Evolutionary conservation across 1,139 yeast species (phyloP).

Genomic region (Scheffersomyces segobiensis): DNA sequence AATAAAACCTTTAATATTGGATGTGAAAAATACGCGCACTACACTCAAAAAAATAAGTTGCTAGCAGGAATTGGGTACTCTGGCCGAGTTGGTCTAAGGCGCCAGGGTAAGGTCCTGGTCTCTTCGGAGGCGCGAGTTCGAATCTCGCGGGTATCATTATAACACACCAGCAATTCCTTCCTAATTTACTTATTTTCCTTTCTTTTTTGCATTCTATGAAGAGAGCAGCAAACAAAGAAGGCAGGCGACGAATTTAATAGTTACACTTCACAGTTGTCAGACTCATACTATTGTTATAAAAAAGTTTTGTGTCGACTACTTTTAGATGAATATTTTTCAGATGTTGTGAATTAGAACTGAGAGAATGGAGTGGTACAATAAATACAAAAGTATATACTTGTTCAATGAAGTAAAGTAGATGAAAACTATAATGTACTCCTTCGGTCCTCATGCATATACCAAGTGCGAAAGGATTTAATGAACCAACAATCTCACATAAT

Average conservation of each 20-base stretch:
- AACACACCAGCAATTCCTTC: conserved; percentile 20
- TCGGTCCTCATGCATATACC: not conserved
- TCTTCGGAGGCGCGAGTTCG: conserved; percentile 61
- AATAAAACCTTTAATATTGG: too few relatives aligned
- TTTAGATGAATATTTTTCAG: not conserved
- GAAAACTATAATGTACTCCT: not conserved
- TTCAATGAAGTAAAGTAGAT: not conserved
- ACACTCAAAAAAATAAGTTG: not conserved
- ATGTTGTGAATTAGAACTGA: not conserved
- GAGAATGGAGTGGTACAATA: not conserved
- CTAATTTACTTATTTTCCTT: conserved; percentile 12
- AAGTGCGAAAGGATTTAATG: not conserved
- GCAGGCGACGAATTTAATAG: too few relatives aligned
- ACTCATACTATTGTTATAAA: too few relatives aligned
- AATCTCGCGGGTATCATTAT: conserved; percentile 54
- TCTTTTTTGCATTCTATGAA: conserved; percentile 4
- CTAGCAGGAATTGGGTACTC: conserved; percentile 42
- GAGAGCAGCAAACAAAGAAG: not conserved
- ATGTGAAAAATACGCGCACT: not conserved
- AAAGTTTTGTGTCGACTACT: not conserved
- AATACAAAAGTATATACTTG: not conserved
- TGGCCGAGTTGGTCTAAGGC: conserved; percentile 53
- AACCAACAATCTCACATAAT: conserved; percentile 10
- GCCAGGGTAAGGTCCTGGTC: conserved; percentile 57
- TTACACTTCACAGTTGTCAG: too few relatives aligned